Conservation (phyloP, 2,329 filamentous ascomycete genomes). For the Xylaria sp. region DNA sequence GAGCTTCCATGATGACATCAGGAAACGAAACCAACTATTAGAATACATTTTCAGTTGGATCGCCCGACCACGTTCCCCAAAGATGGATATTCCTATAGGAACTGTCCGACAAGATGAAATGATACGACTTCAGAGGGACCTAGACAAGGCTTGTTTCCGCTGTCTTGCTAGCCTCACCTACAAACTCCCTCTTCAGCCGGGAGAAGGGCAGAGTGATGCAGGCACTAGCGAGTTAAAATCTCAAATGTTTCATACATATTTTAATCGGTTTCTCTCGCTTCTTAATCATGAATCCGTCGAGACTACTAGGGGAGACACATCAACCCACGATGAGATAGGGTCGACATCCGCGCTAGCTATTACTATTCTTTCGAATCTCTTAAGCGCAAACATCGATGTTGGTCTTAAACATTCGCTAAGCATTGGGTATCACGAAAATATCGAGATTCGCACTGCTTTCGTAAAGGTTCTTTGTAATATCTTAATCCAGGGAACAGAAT, state of each 20-base stretch:
- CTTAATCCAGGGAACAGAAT: conserved; percentile 76
- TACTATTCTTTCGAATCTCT: conserved; percentile 73
- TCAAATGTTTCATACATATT: conserved; percentile 78
- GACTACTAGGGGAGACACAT: conserved; percentile 56
- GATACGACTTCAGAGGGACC: conserved; percentile 69
- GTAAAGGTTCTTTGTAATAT: conserved; percentile 78
- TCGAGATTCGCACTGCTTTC: conserved; percentile 76
- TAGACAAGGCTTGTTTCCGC: conserved; percentile 73
- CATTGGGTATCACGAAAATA: conserved; percentile 77
- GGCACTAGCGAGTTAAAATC: conserved; percentile 75
- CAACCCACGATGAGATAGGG: conserved; percentile 63
- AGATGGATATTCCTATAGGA: conserved; percentile 55
- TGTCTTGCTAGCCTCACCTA: conserved; percentile 74
- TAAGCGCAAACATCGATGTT: conserved; percentile 78
- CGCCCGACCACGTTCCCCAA: conserved; percentile 67
- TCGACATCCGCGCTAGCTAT: conserved; percentile 73
- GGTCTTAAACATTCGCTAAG: conserved; percentile 76
- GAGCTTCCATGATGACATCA: conserved; percentile 75
- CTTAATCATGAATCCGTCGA: conserved; percentile 67
- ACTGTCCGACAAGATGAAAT: conserved; percentile 66
- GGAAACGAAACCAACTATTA: conserved; percentile 74
- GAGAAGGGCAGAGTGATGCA: conserved; percentile 73
- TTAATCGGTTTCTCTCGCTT: conserved; percentile 74
- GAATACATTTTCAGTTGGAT: conserved; percentile 78
- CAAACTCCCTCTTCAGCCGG: conserved; percentile 73